These are phyloP conservation scores for Phytopythium sindhum DNA, from an alignment of 352 stramenopile genomes.

Conservation along the genomic window DNA sequence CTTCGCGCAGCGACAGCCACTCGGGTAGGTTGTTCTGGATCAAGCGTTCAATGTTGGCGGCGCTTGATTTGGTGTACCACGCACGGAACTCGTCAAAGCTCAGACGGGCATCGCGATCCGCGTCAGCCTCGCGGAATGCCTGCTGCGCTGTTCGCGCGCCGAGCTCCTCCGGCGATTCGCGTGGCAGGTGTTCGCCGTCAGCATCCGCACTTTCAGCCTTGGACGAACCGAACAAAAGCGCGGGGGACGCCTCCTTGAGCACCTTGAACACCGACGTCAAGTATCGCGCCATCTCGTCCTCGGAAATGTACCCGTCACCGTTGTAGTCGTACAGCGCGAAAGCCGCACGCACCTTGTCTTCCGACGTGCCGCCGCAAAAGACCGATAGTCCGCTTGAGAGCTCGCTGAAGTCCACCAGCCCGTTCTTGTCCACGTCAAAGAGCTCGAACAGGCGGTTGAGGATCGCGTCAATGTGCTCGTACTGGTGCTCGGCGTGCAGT, in stretches of 20 bases:
- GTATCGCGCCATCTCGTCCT: slow-evolving; percentile 84
- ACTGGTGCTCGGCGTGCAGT: slow-evolving; percentile 43
- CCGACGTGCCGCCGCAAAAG: slow-evolving; percentile 76
- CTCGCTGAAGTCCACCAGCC: slow-evolving; percentile 82
- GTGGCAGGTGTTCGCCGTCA: slow-evolving; percentile 29
- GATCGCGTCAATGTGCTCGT: slow-evolving; percentile 70
- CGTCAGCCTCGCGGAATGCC: slow-evolving; percentile 71
- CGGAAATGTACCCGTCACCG: slow-evolving; percentile 78
- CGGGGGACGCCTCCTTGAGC: slow-evolving; percentile 69
- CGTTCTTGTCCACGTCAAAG: slow-evolving; percentile 86
- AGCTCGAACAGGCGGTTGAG: slow-evolving; percentile 76
- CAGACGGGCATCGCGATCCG: slow-evolving; percentile 62
- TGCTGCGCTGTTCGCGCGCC: slow-evolving; percentile 60
- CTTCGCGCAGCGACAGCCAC: slow-evolving; percentile 73
- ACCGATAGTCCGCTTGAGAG: slow-evolving; percentile 83
- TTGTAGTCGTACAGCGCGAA: slow-evolving; percentile 88
- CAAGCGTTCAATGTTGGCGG: slow-evolving; percentile 70
- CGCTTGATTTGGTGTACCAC: slow-evolving; percentile 78
- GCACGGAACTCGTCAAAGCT: slow-evolving; percentile 76
- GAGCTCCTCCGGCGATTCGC: slow-evolving; percentile 59
- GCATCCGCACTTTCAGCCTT: not conserved
- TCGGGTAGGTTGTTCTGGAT: slow-evolving; percentile 79
- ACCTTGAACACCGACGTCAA: slow-evolving; percentile 85
- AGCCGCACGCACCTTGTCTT: slow-evolving; percentile 69
- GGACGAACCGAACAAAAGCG: slow-evolving; percentile 15